Percentiles rank a stretch among this genome's conserved stretches.
Evolutionary conservation across 306 rosid species (phyloP).

Genomic region (Leucaena leucocephala): DNA sequence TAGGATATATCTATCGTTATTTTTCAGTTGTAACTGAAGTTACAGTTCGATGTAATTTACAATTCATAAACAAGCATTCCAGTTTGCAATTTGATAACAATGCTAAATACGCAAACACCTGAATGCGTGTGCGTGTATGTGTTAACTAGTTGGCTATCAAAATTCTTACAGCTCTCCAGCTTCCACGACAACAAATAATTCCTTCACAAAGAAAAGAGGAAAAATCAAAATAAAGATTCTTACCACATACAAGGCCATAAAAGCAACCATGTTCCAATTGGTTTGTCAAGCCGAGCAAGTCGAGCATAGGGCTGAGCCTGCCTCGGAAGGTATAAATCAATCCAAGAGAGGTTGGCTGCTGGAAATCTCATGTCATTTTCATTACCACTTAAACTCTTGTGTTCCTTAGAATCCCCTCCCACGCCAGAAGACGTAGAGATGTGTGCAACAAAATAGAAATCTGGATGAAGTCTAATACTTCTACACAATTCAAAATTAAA

Average conservation of each 20-base stretch:
- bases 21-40: not conserved
- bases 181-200: constrained; percentile 11
- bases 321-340: constrained; percentile 67
- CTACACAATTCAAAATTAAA: constrained; percentile 22
- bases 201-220: not conserved
- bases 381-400: constrained; percentile 36
- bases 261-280: constrained; percentile 94
- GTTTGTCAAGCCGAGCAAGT: constrained; percentile 93
- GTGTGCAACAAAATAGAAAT: constrained; percentile 44
- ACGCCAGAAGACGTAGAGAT: constrained; percentile 54
- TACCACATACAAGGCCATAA: constrained; percentile 97
- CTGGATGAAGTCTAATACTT: constrained; percentile 31
- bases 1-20: not conserved
- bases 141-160: constrained; percentile 28
- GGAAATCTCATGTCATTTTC: constrained; percentile 23
- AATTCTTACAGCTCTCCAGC: constrained; percentile 5
- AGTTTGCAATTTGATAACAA: not conserved
- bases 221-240: constrained; percentile 30
- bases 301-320: constrained; percentile 72
- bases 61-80: not conserved
- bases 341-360: constrained; percentile 57
- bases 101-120: not conserved
- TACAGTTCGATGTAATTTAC: not conserved
- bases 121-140: not conserved
- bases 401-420: constrained; percentile 39